Evolutionary conservation across 2,329 filamentous ascomycete species (phyloP).

Genomic region (Ambrosiella xylebori): DNA sequence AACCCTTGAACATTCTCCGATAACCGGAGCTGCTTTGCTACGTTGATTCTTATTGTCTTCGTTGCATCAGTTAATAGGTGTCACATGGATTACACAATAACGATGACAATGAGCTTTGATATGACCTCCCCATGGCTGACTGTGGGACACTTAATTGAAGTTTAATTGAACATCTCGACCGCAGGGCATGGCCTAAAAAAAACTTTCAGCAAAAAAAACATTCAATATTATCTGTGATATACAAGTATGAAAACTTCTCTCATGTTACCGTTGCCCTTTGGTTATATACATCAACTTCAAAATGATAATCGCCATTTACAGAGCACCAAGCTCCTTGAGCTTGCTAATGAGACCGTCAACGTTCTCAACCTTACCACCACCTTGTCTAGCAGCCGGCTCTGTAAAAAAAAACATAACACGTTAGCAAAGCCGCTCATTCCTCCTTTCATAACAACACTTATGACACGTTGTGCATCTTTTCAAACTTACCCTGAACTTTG

Average conservation of each 20-base stretch:
- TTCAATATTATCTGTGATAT: neutral
- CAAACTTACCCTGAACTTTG: conserved; percentile 59
- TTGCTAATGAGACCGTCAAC: conserved; percentile 87
- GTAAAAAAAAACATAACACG: neutral
- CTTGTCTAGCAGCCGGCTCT: conserved; percentile 77
- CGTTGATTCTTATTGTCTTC: no score
- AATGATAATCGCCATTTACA: conserved; percentile 32
- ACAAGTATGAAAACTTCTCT: neutral
- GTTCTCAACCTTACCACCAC: conserved; percentile 92
- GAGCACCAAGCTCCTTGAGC: conserved; percentile 86
- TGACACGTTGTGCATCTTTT: neutral
- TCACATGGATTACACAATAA: no score
- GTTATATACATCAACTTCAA: neutral
- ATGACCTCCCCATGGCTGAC: no score
- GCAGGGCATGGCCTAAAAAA: no score
- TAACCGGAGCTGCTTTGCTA: no score
- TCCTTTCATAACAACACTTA: neutral
- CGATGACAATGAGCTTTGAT: no score
- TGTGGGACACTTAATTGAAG: no score
- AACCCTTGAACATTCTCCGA: no score
- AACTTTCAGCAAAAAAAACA: neutral
- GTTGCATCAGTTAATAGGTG: no score
- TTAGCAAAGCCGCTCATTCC: conserved; percentile 1
- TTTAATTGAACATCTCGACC: no score
- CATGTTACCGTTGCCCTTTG: neutral